Base-by-base conservation (phyloP, 129 eudicot genomes). In the Arctium lappa region DNA sequence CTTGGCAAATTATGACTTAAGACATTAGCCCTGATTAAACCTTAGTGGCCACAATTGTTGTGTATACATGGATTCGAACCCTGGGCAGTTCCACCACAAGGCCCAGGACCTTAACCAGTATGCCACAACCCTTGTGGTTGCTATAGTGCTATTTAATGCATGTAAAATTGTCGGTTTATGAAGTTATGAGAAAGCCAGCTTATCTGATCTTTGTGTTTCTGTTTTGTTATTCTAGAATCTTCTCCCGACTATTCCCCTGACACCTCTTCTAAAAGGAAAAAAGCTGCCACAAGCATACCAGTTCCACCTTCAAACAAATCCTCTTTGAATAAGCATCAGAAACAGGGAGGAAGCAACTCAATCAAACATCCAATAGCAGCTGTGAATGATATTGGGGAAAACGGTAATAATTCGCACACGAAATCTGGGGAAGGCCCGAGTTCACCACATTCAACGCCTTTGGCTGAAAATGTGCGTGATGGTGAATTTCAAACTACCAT, bases 401-500 rank as follows among this genome's bases (percentile, higher is more conserved):
- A 29, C 31, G 83, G 71, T 66, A 65, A 5, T 77, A 79, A 60
- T 32, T 15, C 9, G 8, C 65, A 79, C 32, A 50, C 29, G 73
- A 68, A 81, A 78, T 76, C 73, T 79, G 85, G 89, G 75, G 82
- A 80, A 50, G 76, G 86, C 77, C 78, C 75, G 32, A 85, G 53
- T 73, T 80, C 75, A 78, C 76, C 53, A 46, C 89, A 87, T 40
- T 88, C 93, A 80, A 89, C 91, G n/a, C 82, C 91, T 76, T 82
- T 88, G 53, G 81, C 44, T 31, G 90, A 91, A 75, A 87, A 88
- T 73, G 72, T 69, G 71, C 62, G 73, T 73, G 87, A 83, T 63
- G 88, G 83, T 72, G 77, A 86, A 80, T 63, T 84, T 80, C 86
- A 77, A 79, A 34, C 82, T 34, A 46, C 46, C 56, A 72, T 31